phyloP scores from a whole-genome alignment of 106 monocot genomes.

The Apostasia shenzhenica region DNA sequence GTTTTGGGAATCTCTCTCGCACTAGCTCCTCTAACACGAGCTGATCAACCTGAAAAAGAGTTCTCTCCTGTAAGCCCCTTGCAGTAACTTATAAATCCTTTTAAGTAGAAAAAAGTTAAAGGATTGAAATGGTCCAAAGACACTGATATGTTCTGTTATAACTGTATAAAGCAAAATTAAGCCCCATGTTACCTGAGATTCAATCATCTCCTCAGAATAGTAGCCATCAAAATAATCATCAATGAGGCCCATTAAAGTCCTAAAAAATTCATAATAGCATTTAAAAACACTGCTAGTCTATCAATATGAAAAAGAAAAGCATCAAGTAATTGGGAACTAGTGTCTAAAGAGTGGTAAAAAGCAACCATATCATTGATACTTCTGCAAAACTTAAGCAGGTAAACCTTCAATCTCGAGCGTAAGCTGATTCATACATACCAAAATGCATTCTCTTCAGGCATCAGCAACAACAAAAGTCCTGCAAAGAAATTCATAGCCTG shows the following conservation, averaged over 20 bases:
- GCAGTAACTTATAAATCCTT: background rate
- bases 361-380: too few relatives aligned
- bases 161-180: background rate
- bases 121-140: background rate
- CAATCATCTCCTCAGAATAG: constrained; percentile 97
- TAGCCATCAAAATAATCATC: constrained; percentile 97
- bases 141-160: background rate
- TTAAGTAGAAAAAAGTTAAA: background rate
- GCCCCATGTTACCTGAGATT: constrained; percentile 69
- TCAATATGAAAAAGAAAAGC: background rate
- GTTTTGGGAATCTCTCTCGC: constrained; percentile 82
- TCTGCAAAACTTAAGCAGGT: background rate
- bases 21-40: constrained; percentile 96
- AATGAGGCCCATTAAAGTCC: constrained; percentile 82
- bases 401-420: background rate
- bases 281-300: background rate
- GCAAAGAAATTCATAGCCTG: constrained; percentile 99
- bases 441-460: constrained; percentile 99
- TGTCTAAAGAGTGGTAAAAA: too few relatives aligned
- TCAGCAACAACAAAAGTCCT: constrained; percentile 74
- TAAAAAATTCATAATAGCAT: constrained; percentile 19
- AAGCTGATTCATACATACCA: constrained; percentile 49
- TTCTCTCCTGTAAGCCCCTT: background rate
- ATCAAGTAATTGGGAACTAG: background rate
- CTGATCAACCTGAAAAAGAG: constrained; percentile 74